A percentile compares a stretch with the other conserved stretches of the same genome.
Conservation (phyloP, 192 early-diverging fungal genomes). For the Kappamyces sp. region DNA sequence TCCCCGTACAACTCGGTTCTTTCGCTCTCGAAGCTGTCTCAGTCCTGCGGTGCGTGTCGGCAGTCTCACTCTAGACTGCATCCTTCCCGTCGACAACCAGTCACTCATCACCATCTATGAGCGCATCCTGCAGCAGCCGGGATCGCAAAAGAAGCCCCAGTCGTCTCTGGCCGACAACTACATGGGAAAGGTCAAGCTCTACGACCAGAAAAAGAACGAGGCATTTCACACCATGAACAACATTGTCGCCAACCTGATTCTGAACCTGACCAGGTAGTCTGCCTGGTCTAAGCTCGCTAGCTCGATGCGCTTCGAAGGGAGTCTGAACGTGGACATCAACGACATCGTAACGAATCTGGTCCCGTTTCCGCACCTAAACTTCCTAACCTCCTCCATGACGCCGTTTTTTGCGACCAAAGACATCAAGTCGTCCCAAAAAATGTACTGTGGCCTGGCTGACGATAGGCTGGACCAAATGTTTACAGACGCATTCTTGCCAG, state of each 20-base stretch:
- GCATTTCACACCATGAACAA: conserved; percentile 55
- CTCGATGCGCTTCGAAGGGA: conserved; percentile 53
- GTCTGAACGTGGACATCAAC: conserved; percentile 59
- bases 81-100: conserved; percentile 53
- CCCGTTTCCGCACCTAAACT: conserved; percentile 54
- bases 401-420: conserved; percentile 41
- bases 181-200: conserved; percentile 11
- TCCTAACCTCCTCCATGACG: conserved; percentile 50
- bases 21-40: conserved; percentile 34
- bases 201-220: conserved; percentile 25
- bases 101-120: conserved; percentile 43
- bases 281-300: conserved; percentile 18
- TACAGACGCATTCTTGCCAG: conserved; percentile 43
- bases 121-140: conserved; percentile 18
- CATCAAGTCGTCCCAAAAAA: conserved; percentile 18
- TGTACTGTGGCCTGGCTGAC: conserved; percentile 22
- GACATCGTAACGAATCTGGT: conserved; percentile 60
- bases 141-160: neutral
- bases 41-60: conserved; percentile 1
- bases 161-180: conserved; percentile 13
- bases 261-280: conserved; percentile 49
- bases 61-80: conserved; percentile 30
- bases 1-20: conserved; percentile 53
- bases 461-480: conserved; percentile 56
- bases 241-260: conserved; percentile 51